phyloP scores from a whole-genome alignment of 2,329 filamentous ascomycete species.

The Neopestalotiopsis sp. region DNA sequence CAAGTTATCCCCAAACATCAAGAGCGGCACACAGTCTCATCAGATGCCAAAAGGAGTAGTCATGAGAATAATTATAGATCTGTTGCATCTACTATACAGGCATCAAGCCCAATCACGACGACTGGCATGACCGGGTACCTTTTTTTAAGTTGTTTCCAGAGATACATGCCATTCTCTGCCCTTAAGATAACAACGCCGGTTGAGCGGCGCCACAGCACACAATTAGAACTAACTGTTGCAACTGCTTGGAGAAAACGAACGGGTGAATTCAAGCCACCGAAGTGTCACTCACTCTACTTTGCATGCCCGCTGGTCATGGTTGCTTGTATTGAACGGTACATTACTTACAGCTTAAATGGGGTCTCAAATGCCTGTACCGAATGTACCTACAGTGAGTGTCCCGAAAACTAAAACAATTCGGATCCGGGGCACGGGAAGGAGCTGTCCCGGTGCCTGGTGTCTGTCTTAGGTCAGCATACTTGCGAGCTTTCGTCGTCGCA shows the following conservation, averaged over 20 bases:
- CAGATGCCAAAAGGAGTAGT: too few relatives aligned
- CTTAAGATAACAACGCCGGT: too few relatives aligned
- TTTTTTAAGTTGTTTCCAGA: too few relatives aligned
- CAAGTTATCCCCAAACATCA: not conserved
- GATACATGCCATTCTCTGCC: too few relatives aligned
- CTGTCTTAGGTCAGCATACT: slow-evolving; percentile 10
- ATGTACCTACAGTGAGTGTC: not conserved
- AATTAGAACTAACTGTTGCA: too few relatives aligned
- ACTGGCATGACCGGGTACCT: not conserved
- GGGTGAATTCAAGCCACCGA: too few relatives aligned
- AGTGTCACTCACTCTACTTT: too few relatives aligned
- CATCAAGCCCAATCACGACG: not conserved
- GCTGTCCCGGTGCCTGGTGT: slow-evolving; percentile 11
- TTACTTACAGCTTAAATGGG: too few relatives aligned
- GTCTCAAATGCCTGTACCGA: not conserved
- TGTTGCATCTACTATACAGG: slow-evolving; percentile 30
- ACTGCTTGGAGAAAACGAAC: too few relatives aligned
- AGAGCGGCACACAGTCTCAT: not conserved
- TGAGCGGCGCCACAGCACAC: too few relatives aligned
- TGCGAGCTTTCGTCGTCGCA: not conserved
- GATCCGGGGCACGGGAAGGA: slow-evolving; percentile 13
- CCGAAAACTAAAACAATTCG: slow-evolving; percentile 14
- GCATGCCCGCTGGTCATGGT: not conserved
- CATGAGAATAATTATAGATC: slow-evolving; percentile 30
- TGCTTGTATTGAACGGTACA: not conserved